These are phyloP conservation scores for Adansonia grandidieri DNA, from an alignment of 441 rosid species.

Conservation along the genomic window DNA sequence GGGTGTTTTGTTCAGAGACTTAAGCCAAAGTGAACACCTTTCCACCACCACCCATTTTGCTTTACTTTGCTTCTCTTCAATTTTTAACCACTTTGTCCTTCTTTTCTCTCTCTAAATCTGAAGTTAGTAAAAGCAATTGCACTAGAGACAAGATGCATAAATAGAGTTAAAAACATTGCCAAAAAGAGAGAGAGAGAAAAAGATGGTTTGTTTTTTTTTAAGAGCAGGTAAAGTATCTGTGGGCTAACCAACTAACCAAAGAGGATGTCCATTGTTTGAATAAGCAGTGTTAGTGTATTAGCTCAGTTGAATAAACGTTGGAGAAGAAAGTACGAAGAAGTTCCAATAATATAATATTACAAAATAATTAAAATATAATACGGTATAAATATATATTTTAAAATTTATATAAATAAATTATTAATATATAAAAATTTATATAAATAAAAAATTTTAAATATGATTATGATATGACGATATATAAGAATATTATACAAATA, in stretches of 20 bases:
- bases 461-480: too few relatives aligned
- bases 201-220: neutral
- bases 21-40: slow-evolving; percentile 68
- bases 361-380: too few relatives aligned
- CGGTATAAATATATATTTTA: too few relatives aligned
- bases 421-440: too few relatives aligned
- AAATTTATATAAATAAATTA: too few relatives aligned
- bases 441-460: too few relatives aligned
- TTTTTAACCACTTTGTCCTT: neutral
- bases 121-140: neutral
- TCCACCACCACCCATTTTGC: slow-evolving; percentile 48
- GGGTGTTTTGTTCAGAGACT: slow-evolving; percentile 61
- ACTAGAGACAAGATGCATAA: neutral
- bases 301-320: too few relatives aligned
- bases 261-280: too few relatives aligned
- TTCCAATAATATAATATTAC: too few relatives aligned
- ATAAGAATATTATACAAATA: too few relatives aligned
- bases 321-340: too few relatives aligned
- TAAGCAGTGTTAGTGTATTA: too few relatives aligned
- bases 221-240: neutral
- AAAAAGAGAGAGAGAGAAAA: neutral
- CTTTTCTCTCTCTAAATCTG: neutral
- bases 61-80: neutral
- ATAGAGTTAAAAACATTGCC: neutral
- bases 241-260: neutral